Conservation (phyloP, 306 rosid species). For the Ormosia emarginata region DNA sequence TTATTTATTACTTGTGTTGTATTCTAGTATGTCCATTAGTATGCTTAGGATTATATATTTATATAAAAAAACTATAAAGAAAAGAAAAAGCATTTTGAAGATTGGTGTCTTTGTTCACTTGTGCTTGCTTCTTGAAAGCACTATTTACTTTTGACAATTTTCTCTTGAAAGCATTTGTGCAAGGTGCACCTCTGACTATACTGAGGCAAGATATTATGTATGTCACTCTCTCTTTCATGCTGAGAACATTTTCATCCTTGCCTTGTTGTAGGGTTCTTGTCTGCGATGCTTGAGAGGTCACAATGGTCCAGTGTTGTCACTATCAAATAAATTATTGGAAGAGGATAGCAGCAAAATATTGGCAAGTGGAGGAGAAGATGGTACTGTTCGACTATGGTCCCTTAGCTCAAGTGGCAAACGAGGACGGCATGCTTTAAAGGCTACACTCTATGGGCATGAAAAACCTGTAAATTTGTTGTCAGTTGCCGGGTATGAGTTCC, state of each 20-base stretch:
- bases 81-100: not conserved
- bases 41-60: not conserved
- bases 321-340: conserved; percentile 75
- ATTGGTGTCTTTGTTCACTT: not conserved
- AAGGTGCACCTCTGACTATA: not conserved
- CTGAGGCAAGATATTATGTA: not conserved
- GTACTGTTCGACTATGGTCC: conserved; percentile 89
- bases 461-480: conserved; percentile 63
- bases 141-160: not conserved
- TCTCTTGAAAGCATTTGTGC: not conserved
- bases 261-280: conserved; percentile 48
- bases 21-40: not conserved
- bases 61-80: too few relatives aligned
- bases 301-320: conserved; percentile 69
- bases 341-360: conserved; percentile 58
- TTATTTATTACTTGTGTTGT: not conserved
- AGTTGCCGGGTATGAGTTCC: conserved; percentile 70
- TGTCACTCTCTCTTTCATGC: not conserved
- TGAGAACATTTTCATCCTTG: conserved; percentile 2
- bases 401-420: conserved; percentile 61
- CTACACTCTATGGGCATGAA: conserved; percentile 80
- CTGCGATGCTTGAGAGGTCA: conserved; percentile 76
- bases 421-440: conserved; percentile 64
- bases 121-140: conserved; percentile 7
- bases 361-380: conserved; percentile 98